A percentile compares a stretch with the other conserved stretches of the same genome.
Evolutionary conservation across 2,329 filamentous ascomycete genomes (phyloP).

Genomic region (Stagonosporopsis chrysanthemi): DNA sequence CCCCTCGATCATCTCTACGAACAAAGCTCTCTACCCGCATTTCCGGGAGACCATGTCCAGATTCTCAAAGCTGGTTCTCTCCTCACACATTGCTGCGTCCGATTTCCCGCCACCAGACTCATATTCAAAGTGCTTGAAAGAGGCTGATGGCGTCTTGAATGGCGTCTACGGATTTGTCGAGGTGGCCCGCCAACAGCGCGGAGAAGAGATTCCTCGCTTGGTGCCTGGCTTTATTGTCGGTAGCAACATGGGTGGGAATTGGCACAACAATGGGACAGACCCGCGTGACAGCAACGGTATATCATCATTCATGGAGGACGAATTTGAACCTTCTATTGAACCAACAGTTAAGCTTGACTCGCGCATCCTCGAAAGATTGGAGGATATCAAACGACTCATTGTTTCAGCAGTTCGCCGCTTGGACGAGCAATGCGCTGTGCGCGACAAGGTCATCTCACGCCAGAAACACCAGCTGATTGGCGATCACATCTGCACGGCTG

Average conservation of each 20-base stretch:
- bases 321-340: conserved; percentile 76
- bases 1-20: conserved; percentile 98
- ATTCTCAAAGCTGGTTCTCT: conserved; percentile 98
- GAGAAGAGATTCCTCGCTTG: conserved; percentile 90
- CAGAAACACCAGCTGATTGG: conserved; percentile 80
- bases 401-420: conserved; percentile 86
- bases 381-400: conserved; percentile 84
- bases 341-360: conserved; percentile 78
- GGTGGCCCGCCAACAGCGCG: conserved; percentile 89
- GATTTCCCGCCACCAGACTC: conserved; percentile 96
- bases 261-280: conserved; percentile 73
- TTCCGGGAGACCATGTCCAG: conserved; percentile 99
- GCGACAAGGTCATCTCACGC: conserved; percentile 82
- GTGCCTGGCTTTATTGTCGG: conserved; percentile 93
- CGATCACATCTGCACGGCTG: conserved; percentile 81
- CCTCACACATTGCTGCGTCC: conserved; percentile 94
- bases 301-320: conserved; percentile 80
- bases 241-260: conserved; percentile 83
- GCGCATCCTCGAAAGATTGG: conserved; percentile 79
- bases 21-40: conserved; percentile 95
- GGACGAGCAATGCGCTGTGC: conserved; percentile 79
- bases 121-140: conserved; percentile 91
- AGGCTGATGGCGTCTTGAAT: conserved; percentile 94
- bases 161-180: conserved; percentile 97
- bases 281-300: conserved; percentile 72